These are phyloP conservation scores for Talaromyces sp. DNA, from an alignment of 2,329 filamentous ascomycete species.

Conservation along the genomic window DNA sequence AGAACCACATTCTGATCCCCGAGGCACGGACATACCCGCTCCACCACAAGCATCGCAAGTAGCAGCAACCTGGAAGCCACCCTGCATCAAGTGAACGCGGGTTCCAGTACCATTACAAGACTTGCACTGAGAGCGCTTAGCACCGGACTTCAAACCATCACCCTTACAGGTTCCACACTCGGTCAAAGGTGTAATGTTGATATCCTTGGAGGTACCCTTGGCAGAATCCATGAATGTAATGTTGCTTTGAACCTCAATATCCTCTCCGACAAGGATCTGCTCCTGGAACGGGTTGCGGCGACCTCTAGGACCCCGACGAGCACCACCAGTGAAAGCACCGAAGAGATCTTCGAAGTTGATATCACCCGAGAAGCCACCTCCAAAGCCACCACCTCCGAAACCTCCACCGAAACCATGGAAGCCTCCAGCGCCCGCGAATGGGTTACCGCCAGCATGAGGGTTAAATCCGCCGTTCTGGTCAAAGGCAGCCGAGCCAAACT, in stretches of 20 bases:
- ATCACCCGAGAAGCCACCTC: slow-evolving; percentile 71
- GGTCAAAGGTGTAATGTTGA: slow-evolving; percentile 78
- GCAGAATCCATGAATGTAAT: slow-evolving; percentile 97
- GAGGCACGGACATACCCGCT: slow-evolving; percentile 73
- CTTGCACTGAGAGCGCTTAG: slow-evolving; percentile 72
- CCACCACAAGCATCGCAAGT: slow-evolving; percentile 83
- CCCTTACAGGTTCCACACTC: slow-evolving; percentile 82
- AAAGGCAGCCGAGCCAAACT: slow-evolving; percentile 80
- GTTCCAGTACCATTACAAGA: slow-evolving; percentile 84
- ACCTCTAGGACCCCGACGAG: slow-evolving; percentile 55
- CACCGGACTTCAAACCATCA: slow-evolving; percentile 79
- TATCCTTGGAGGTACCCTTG: slow-evolving; percentile 86
- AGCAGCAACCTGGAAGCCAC: slow-evolving; percentile 93
- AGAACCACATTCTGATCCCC: slow-evolving; percentile 75
- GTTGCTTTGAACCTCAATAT: slow-evolving; percentile 90
- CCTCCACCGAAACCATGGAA: slow-evolving; percentile 62
- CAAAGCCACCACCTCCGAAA: slow-evolving; percentile 52
- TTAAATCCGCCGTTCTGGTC: slow-evolving; percentile 74
- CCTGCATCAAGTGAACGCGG: slow-evolving; percentile 83
- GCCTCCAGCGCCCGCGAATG: slow-evolving; percentile 63
- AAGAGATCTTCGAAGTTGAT: slow-evolving; percentile 98
- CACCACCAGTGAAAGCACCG: slow-evolving; percentile 74
- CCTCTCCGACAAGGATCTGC: slow-evolving; percentile 83
- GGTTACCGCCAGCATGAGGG: slow-evolving; percentile 61
- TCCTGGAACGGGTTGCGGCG: slow-evolving; percentile 75